Conservation (phyloP, 768 basidiomycete genomes). For the Obba rivulosa region DNA sequence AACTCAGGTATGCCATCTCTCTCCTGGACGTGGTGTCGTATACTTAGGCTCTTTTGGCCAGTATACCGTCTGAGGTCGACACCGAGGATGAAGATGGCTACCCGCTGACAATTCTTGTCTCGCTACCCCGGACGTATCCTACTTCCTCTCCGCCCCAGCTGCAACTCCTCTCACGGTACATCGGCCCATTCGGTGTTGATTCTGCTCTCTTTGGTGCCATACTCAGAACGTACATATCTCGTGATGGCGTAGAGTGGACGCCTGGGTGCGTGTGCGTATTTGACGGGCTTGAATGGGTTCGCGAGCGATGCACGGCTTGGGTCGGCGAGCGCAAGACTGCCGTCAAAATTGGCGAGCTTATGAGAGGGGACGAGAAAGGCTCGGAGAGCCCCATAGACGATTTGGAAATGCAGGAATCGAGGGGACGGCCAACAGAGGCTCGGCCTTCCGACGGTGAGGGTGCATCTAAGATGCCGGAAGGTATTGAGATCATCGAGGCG, state of each 20-base stretch:
- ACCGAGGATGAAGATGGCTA: not conserved
- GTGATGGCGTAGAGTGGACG: conserved; percentile 71
- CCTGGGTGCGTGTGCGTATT: conserved; percentile 77
- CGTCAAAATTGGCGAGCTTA: conserved; percentile 48
- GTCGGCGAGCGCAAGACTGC: conserved; percentile 59
- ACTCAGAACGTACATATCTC: conserved; percentile 76
- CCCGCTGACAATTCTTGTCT: conserved; percentile 32
- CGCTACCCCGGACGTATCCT: conserved; percentile 55
- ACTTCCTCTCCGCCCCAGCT: conserved; percentile 67
- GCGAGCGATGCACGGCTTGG: conserved; percentile 66
- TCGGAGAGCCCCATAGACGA: not conserved
- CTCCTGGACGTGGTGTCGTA: not conserved
- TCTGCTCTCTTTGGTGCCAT: conserved; percentile 70
- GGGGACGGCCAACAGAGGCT: conserved; percentile 32
- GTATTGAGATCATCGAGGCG: conserved; percentile 61
- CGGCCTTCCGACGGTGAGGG: conserved; percentile 5
- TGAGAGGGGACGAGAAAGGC: conserved; percentile 43
- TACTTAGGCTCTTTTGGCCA: conserved; percentile 3
- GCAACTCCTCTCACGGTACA: conserved; percentile 78
- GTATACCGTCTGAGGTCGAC: conserved; percentile 22
- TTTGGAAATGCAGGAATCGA: not conserved
- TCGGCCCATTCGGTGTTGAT: conserved; percentile 76
- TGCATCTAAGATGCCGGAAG: conserved; percentile 41
- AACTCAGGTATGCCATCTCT: conserved; percentile 38
- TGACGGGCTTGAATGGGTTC: conserved; percentile 75